A percentile compares a stretch with the other conserved stretches of the same genome.
phyloP scores from a whole-genome alignment of 225 moss, liverwort and hornwort species.

The Climacium dendroides region DNA sequence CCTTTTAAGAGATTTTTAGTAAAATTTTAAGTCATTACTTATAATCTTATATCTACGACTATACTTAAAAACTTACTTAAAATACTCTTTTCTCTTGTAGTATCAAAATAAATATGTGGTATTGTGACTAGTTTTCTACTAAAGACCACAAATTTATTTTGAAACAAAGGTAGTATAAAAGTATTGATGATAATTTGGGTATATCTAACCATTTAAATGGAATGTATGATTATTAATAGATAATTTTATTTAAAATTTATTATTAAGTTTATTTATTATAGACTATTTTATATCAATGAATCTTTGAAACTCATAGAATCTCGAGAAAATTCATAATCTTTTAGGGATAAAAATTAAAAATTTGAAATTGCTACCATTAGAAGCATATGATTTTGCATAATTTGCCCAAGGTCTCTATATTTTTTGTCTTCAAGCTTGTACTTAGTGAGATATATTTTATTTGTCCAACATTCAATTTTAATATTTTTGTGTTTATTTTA shows the following conservation, averaged over 20 bases:
- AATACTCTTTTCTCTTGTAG: too few species aligned
- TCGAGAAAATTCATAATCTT: rapidly evolving
- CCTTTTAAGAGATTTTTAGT: too few species aligned
- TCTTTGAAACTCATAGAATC: not conserved
- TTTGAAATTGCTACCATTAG: not conserved
- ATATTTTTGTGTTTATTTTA: not conserved
- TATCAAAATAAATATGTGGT: not conserved
- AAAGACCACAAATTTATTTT: too few species aligned
- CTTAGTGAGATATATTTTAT: not conserved
- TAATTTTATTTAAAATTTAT: too few species aligned
- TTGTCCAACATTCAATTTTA: not conserved
- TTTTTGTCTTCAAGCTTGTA: not conserved
- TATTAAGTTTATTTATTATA: not conserved
- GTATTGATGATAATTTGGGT: not conserved
- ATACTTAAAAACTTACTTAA: too few species aligned
- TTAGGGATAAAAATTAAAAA: rapidly evolving
- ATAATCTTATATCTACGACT: too few species aligned
- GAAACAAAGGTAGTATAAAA: too few species aligned
- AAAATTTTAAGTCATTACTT: too few species aligned
- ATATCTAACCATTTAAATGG: not conserved
- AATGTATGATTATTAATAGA: too few species aligned
- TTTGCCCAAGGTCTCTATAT: not conserved
- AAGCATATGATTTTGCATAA: not conserved
- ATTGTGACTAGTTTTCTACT: too few species aligned
- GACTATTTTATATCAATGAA: not conserved